Evolutionary conservation across 805 yeast species (phyloP), one percentile per base, ranked within the genome.

Genomic region (Yamadazyma sp.): DNA sequence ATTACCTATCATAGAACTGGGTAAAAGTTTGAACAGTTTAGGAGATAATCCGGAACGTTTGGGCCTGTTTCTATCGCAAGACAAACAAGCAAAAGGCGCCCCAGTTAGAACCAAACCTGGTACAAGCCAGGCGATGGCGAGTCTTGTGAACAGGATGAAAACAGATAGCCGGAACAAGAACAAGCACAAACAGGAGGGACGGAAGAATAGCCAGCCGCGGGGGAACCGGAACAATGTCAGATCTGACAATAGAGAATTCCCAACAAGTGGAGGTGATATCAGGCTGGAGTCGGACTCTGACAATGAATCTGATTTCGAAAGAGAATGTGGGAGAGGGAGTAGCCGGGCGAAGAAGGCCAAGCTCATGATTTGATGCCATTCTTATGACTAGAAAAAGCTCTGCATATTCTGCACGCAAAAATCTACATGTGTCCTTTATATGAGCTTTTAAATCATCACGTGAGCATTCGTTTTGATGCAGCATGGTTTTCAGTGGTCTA

Each of bases 61-160:
- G 2, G 27, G 20, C 15, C 22, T 15, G 23, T 37, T 37, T 26
- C 21, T 37, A 17, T 60, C 63, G 38, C 19, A 35, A 19, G 20
- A 18, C 6, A 7, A 10, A 3, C 12, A 10, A 5, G 12, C 28
- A 14, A 25, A 25, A 25, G 8, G 3, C 14, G 25, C 25, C 16
- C 16, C 15, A 25, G 16, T 6, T 9, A n/a, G 14, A 13, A 13
- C 14, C 14, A 30, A n/a, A 11, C 19, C 19, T n/a, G 16, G 8
- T n/a, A 14, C n/a, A 11, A 33, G 36, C 15, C 54, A 52, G 39
- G 62, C 73, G 3, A 64, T 68, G 66, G 40, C 51, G 11, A 64
- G 70, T 5, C 55, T 68, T 36, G 51, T 64, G 59, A 64, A 67
- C 42, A 60, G 52, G 35, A 52, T 64, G 56, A 53, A 70, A 28